A percentile compares a stretch with the other conserved stretches of the same genome.
Conservation (phyloP, 805 yeast species). For the Sugiyamaella mastotermitis region DNA sequence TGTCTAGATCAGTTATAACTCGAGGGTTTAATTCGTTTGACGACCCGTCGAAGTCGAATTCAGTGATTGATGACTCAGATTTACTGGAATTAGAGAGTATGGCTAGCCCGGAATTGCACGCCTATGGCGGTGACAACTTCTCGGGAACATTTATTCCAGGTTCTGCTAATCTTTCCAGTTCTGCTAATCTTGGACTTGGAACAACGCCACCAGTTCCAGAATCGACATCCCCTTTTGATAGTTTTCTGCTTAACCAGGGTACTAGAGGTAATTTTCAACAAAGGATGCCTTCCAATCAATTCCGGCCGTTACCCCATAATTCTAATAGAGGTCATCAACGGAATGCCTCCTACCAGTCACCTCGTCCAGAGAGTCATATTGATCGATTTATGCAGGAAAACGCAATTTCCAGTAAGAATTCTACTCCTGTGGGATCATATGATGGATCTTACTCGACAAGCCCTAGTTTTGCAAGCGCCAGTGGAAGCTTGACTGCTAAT, state of each 20-base stretch:
- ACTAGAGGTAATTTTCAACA: constrained; percentile 2
- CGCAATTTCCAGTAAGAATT: constrained; percentile 10
- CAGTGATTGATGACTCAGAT: constrained; percentile 22
- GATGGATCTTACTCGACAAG: constrained; percentile 9
- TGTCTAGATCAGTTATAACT: constrained; percentile 16
- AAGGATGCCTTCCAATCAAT: neutral
- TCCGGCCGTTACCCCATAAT: neutral
- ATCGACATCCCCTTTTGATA: constrained; percentile 28
- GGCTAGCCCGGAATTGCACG: constrained; percentile 14
- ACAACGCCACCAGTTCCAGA: constrained; percentile 24
- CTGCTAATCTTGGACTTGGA: constrained; percentile 6
- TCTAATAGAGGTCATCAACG: neutral
- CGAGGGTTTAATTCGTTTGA: constrained; percentile 15
- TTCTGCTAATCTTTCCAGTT: constrained; percentile 1
- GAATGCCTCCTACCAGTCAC: constrained; percentile 7
- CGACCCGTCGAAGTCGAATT: constrained; percentile 9
- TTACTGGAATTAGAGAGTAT: constrained; percentile 22
- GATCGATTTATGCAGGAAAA: constrained; percentile 24
- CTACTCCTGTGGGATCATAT: constrained; percentile 14
- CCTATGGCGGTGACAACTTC: constrained; percentile 7
- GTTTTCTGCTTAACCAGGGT: constrained; percentile 18
- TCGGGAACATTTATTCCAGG: constrained; percentile 2
- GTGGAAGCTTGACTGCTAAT: neutral
- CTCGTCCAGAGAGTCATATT: constrained; percentile 18
- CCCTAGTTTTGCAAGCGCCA: neutral